Conservation (phyloP, 1,139 yeast genomes). For the Sugiyamaella grinbergsii region DNA sequence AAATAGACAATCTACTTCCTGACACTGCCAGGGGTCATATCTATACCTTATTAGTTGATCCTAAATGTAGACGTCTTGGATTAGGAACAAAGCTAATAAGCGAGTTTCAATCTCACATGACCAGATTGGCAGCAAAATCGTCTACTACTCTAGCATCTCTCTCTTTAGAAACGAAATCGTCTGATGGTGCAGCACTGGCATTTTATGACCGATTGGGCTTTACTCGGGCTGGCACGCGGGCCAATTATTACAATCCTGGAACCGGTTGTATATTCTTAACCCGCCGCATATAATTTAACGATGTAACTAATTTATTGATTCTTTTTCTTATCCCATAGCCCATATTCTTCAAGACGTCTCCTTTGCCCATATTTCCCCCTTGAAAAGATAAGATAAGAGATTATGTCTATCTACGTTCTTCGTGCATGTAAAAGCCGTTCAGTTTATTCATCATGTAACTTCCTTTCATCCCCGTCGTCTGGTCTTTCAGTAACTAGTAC, state of each 20-base stretch:
- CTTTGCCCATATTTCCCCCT: too few species aligned
- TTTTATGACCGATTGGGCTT: slow-evolving; percentile 26
- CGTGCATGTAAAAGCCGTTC: too few species aligned
- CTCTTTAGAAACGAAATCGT: slow-evolving; percentile 21
- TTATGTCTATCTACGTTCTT: too few species aligned
- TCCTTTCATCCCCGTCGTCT: not conserved
- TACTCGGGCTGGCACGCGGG: not conserved
- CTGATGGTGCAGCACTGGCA: slow-evolving; percentile 18
- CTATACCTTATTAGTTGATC: slow-evolving; percentile 27
- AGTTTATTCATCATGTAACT: too few species aligned
- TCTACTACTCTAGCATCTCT: slow-evolving; percentile 14
- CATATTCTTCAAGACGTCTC: too few species aligned
- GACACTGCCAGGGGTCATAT: slow-evolving; percentile 25
- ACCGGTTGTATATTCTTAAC: slow-evolving; percentile 9
- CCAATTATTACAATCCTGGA: slow-evolving; percentile 12
- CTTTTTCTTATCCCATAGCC: too few species aligned
- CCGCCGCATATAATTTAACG: slow-evolving; percentile 1
- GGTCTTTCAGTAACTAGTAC: not conserved
- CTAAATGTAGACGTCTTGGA: slow-evolving; percentile 26
- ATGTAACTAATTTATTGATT: too few species aligned
- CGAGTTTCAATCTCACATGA: slow-evolving; percentile 22
- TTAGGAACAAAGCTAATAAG: slow-evolving; percentile 24
- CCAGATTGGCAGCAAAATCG: slow-evolving; percentile 8
- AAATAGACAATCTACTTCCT: not conserved
- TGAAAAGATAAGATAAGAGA: too few species aligned